A percentile compares a stretch with the other conserved stretches of the same genome.
Conservation (phyloP, 768 basidiomycete species). For the Leucogyrophana mollusca region DNA sequence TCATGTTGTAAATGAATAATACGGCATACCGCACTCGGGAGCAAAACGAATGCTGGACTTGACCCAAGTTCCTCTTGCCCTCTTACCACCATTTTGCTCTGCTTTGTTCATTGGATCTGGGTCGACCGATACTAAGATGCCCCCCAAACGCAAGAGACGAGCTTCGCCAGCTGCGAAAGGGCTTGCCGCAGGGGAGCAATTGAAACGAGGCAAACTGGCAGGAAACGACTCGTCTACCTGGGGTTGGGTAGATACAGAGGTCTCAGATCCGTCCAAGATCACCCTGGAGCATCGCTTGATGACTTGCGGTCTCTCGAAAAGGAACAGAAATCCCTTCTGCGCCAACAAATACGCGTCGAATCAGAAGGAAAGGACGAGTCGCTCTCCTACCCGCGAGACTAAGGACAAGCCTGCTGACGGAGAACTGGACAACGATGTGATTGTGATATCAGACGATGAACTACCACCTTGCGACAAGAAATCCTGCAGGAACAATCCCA, state of each 20-base stretch:
- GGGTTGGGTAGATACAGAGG: slow-evolving; percentile 80
- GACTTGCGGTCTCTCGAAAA: slow-evolving; percentile 64
- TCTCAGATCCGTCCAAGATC: slow-evolving; percentile 54
- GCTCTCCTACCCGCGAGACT: slow-evolving; percentile 10
- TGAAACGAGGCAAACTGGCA: slow-evolving; percentile 57
- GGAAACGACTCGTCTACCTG: slow-evolving; percentile 52
- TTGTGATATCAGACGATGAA: slow-evolving; percentile 72
- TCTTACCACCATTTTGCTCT: no score
- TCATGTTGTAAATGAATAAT: no score
- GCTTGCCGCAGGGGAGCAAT: slow-evolving; percentile 57
- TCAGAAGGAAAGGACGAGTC: slow-evolving; percentile 14
- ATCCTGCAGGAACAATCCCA: slow-evolving; percentile 72
- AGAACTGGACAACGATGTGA: slow-evolving; percentile 59
- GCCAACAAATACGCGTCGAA: slow-evolving; percentile 48
- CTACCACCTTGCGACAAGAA: slow-evolving; percentile 54
- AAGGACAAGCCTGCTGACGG: slow-evolving; percentile 26
- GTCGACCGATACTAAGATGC: slow-evolving; percentile 36
- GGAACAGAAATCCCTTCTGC: slow-evolving; percentile 53
- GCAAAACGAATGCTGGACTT: no score
- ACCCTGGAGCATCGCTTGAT: slow-evolving; percentile 61
- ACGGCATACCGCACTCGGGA: no score
- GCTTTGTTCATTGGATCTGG: no score
- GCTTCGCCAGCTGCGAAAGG: slow-evolving; percentile 46
- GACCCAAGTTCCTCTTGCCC: no score
- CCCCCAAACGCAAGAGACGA: slow-evolving; percentile 58